Evolutionary conservation across 129 eudicot species (phyloP).

Genomic region (Calendula officinalis): DNA sequence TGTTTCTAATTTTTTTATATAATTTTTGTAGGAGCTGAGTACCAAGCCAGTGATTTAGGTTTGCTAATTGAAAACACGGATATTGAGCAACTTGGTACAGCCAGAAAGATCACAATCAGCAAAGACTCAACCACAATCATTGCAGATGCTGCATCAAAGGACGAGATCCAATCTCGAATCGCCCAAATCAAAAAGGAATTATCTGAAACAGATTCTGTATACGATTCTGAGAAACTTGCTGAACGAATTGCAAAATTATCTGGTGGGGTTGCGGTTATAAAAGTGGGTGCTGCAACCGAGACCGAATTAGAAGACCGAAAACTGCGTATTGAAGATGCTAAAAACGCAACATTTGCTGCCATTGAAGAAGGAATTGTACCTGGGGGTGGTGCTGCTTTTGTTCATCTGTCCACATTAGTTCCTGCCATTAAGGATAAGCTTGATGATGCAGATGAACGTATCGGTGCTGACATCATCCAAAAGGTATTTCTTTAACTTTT

Average conservation of each 20-base stretch:
- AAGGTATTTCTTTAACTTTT: no score
- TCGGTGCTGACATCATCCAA: conserved; percentile 96
- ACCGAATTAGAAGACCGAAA: conserved; percentile 91
- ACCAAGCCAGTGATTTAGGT: conserved; percentile 82
- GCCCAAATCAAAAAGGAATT: conserved; percentile 84
- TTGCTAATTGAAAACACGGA: conserved; percentile 65
- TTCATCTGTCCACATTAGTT: conserved; percentile 72
- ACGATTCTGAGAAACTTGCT: conserved; percentile 82
- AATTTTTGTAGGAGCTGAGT: conserved; percentile 67
- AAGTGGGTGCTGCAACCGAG: conserved; percentile 99
- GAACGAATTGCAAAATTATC: conserved; percentile 90
- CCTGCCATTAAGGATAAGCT: conserved; percentile 79
- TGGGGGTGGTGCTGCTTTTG: conserved; percentile 96
- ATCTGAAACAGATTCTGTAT: conserved; percentile 79
- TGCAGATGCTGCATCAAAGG: conserved; percentile 96
- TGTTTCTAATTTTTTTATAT: not conserved
- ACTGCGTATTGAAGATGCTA: conserved; percentile 93
- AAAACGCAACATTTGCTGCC: conserved; percentile 97
- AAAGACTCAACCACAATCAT: conserved; percentile 89
- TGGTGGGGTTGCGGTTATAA: conserved; percentile 95
- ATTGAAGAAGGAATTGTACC: conserved; percentile 98
- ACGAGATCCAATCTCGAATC: conserved; percentile 83
- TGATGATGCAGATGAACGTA: conserved; percentile 76
- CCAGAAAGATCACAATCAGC: conserved; percentile 76
- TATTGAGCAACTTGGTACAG: conserved; percentile 79